Evolutionary conservation across 345 rosid species (phyloP).

Genomic region (Pistacia atlantica): DNA sequence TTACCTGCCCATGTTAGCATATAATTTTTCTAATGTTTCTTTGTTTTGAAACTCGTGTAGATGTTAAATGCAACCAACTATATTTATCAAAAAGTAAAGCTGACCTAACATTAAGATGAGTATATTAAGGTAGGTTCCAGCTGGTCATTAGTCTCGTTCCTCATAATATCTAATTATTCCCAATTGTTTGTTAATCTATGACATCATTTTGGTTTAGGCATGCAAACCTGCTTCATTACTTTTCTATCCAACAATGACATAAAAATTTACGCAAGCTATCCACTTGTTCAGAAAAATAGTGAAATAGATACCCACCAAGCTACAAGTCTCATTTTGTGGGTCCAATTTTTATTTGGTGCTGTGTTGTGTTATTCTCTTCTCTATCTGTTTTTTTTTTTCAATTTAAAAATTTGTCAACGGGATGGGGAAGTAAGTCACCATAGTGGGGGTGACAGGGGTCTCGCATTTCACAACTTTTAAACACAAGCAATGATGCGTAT

Average conservation of each 20-base stretch:
- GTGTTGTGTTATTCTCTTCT: too few relatives aligned
- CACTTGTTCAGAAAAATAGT: too few relatives aligned
- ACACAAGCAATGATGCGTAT: slow-evolving; percentile 42
- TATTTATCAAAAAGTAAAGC: too few relatives aligned
- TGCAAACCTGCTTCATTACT: neutral
- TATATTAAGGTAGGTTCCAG: neutral
- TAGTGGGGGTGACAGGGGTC: slow-evolving; percentile 34
- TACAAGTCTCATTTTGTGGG: slow-evolving; percentile 14
- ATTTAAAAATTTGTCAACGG: too few relatives aligned
- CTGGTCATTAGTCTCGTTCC: neutral
- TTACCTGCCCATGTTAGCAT: too few relatives aligned
- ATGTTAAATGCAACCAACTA: neutral
- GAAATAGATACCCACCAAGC: neutral
- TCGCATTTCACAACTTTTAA: slow-evolving; percentile 33
- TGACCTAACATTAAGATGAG: neutral
- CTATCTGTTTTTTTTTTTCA: too few relatives aligned
- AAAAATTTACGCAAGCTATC: too few relatives aligned
- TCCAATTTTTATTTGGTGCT: neutral
- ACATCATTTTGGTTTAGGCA: neutral
- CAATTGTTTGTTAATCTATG: neutral
- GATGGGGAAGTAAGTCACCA: neutral
- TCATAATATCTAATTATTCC: too few relatives aligned
- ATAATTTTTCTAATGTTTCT: too few relatives aligned
- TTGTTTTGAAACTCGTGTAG: too few relatives aligned
- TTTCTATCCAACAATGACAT: neutral